Conservation (phyloP, 2,329 filamentous ascomycete species). For the Penicillium sp. region DNA sequence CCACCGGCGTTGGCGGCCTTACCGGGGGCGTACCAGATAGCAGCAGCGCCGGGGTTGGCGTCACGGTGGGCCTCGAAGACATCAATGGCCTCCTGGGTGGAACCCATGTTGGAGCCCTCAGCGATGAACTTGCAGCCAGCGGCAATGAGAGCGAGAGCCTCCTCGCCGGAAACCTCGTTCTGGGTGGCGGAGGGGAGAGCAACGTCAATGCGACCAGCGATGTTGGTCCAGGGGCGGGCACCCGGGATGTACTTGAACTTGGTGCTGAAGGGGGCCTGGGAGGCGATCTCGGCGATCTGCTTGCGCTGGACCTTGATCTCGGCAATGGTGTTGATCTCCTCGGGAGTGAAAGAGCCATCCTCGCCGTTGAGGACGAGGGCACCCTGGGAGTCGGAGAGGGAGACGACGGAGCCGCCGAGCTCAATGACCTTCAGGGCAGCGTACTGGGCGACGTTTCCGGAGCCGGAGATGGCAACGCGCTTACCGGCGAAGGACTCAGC, state of each 20-base stretch:
- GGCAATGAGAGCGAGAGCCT: slow-evolving; percentile 76
- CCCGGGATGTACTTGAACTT: slow-evolving; percentile 84
- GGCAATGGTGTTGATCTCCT: slow-evolving; percentile 75
- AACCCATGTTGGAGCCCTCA: slow-evolving; percentile 98
- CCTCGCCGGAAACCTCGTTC: slow-evolving; percentile 92
- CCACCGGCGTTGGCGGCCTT: slow-evolving; percentile 98
- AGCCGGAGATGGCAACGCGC: slow-evolving; percentile 91
- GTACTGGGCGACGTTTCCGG: slow-evolving; percentile 97
- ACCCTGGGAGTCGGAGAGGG: slow-evolving; percentile 89
- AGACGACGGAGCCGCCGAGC: slow-evolving; percentile 87
- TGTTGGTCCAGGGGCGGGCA: slow-evolving; percentile 85
- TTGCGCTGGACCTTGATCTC: slow-evolving; percentile 82
- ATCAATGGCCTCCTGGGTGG: slow-evolving; percentile 91
- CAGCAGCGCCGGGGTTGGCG: slow-evolving; percentile 58
- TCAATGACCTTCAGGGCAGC: slow-evolving; percentile 94
- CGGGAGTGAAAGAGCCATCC: slow-evolving; percentile 67
- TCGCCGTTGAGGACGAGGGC: slow-evolving; percentile 70
- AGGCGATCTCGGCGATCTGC: slow-evolving; percentile 69
- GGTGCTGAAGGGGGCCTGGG: slow-evolving; percentile 52
- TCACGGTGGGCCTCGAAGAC: slow-evolving; percentile 76
- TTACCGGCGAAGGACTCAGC: slow-evolving; percentile 84
- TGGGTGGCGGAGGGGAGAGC: slow-evolving; percentile 92
- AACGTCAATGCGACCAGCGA: slow-evolving; percentile 75
- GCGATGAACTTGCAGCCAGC: slow-evolving; percentile 80
- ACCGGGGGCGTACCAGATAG: slow-evolving; percentile 93